Percentiles rank a stretch among this genome's conserved stretches.
Evolutionary conservation across 2,329 filamentous ascomycete species (phyloP).

Genomic region (Cladosporium austrohemisphaericum): DNA sequence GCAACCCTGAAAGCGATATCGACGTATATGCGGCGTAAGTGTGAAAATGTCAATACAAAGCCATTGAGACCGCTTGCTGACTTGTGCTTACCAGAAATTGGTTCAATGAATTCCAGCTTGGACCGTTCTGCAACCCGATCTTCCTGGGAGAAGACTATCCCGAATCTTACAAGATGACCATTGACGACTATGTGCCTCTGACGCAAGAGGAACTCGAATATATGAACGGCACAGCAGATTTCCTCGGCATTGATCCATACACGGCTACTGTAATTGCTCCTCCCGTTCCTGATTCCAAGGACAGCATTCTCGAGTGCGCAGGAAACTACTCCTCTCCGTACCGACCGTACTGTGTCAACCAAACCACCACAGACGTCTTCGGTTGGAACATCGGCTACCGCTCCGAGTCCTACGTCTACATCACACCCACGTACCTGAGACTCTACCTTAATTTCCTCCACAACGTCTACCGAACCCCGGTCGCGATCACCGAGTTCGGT

Average conservation of each 20-base stretch:
- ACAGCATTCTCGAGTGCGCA: conserved; percentile 31
- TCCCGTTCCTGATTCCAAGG: conserved; percentile 9
- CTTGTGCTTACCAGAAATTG: too few species aligned
- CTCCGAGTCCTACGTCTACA: conserved; percentile 56
- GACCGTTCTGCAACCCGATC: conserved; percentile 50
- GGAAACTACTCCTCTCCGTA: conserved; percentile 29
- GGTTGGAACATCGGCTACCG: conserved; percentile 43
- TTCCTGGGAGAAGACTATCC: conserved; percentile 53
- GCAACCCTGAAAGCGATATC: conserved; percentile 35
- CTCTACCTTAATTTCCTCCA: conserved; percentile 55
- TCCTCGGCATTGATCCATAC: conserved; percentile 20
- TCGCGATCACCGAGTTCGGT: conserved; percentile 36
- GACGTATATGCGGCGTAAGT: conserved; percentile 48
- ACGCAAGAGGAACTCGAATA: conserved; percentile 44
- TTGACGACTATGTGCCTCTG: conserved; percentile 45
- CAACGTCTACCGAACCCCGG: conserved; percentile 53
- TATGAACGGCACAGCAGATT: conserved; percentile 23
- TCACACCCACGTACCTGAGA: conserved; percentile 56
- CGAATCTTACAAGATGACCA: conserved; percentile 44
- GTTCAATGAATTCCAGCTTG: conserved; percentile 44
- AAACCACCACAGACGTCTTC: conserved; percentile 26
- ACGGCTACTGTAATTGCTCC: conserved; percentile 19
- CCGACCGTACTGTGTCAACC: conserved; percentile 32
- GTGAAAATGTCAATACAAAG: too few species aligned
- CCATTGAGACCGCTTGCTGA: too few species aligned